A percentile compares a stretch with the other conserved stretches of the same genome.
These are phyloP conservation scores for Castanea sativa DNA, from an alignment of 306 rosid species.

Conservation along the genomic window DNA sequence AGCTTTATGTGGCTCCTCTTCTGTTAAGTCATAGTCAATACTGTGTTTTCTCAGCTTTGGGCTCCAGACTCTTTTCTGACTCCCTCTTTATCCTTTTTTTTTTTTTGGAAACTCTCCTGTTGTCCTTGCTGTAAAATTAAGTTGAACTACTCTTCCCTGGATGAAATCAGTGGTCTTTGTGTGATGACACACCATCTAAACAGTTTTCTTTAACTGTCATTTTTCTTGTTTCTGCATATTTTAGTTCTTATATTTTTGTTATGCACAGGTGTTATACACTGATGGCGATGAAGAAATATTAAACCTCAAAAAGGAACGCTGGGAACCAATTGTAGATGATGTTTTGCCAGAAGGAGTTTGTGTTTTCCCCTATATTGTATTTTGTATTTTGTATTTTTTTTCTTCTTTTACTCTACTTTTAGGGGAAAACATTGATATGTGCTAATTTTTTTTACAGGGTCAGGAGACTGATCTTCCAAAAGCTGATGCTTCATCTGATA, in stretches of 20 bases:
- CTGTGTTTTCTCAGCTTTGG: slow-evolving; percentile 13
- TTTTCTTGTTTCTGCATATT: slow-evolving; percentile 13
- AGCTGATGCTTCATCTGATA: slow-evolving; percentile 34
- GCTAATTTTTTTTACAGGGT: slow-evolving; percentile 27
- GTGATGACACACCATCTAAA: background rate
- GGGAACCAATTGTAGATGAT: slow-evolving; percentile 37
- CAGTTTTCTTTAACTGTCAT: background rate
- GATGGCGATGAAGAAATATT: slow-evolving; percentile 65
- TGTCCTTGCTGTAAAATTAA: slow-evolving; percentile 13
- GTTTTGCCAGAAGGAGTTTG: slow-evolving; percentile 45
- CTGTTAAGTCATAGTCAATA: background rate
- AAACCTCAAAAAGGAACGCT: slow-evolving; percentile 56
- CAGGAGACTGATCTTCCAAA: slow-evolving; percentile 37
- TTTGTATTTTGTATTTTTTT: background rate
- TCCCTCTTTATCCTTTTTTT: no score
- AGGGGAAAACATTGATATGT: background rate
- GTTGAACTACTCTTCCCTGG: slow-evolving; percentile 1
- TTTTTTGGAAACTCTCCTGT: background rate
- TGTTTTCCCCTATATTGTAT: slow-evolving; percentile 7
- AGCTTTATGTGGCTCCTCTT: background rate
- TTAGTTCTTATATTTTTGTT: background rate
- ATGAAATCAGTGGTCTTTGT: background rate
- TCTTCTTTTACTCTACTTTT: background rate
- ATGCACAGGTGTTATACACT: slow-evolving; percentile 48
- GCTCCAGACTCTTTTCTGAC: slow-evolving; percentile 13